A percentile compares a stretch with the other conserved stretches of the same genome.
Conservation (phyloP, 352 stramenopile species). For the Pythium grandisporangium region DNA sequence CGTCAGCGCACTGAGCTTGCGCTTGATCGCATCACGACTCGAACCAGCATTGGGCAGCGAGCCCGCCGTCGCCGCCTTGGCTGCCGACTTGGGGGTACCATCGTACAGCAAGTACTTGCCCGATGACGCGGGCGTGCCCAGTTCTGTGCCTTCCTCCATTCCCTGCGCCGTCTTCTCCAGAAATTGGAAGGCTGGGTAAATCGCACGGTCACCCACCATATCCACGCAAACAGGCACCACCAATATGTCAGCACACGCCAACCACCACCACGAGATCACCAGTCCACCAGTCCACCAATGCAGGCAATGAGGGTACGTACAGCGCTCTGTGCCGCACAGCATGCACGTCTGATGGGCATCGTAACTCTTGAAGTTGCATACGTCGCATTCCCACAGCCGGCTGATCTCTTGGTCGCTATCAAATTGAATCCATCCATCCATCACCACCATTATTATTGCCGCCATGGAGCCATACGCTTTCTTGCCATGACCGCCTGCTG, state of each 20-base stretch:
- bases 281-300: no score
- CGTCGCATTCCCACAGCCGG: slow-evolving; percentile 84
- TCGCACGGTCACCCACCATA: no score
- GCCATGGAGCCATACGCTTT: neutral
- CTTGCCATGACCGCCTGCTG: no score
- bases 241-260: no score
- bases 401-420: slow-evolving; percentile 75
- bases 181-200: slow-evolving; percentile 45
- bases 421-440: no score
- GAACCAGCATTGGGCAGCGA: slow-evolving; percentile 17
- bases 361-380: slow-evolving; percentile 92
- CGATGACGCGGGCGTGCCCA: slow-evolving; percentile 22
- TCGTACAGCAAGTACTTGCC: slow-evolving; percentile 72
- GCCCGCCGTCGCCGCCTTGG: slow-evolving; percentile 29
- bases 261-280: no score
- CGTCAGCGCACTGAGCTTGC: slow-evolving; percentile 71
- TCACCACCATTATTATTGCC: neutral
- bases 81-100: slow-evolving; percentile 39
- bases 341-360: slow-evolving; percentile 82
- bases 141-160: slow-evolving; percentile 24
- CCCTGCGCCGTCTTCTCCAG: slow-evolving; percentile 31
- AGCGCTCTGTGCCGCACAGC: slow-evolving; percentile 80
- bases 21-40: slow-evolving; percentile 60
- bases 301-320: slow-evolving; percentile 17
- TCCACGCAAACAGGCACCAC: no score